These are phyloP conservation scores for Tolypocladium amazonense DNA, from an alignment of 2,329 filamentous ascomycete species.

Conservation along the genomic window DNA sequence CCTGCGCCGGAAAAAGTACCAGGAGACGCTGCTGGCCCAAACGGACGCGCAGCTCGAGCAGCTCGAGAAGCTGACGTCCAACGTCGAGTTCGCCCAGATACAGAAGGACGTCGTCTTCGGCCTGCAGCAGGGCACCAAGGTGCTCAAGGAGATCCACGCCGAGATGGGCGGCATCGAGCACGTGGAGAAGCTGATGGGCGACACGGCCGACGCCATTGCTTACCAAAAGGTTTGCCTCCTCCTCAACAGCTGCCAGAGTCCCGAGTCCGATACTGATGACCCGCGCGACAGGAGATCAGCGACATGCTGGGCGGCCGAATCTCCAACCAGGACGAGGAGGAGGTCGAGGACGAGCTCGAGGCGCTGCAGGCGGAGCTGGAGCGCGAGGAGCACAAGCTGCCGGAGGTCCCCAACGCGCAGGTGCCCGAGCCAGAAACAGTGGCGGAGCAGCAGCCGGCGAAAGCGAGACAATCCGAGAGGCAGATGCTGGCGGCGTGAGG, in stretches of 20 bases:
- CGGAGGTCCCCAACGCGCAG: slow-evolving; percentile 20
- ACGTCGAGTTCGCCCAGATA: slow-evolving; percentile 90
- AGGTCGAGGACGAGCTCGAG: slow-evolving; percentile 91
- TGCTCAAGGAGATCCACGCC: slow-evolving; percentile 80
- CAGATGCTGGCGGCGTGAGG: slow-evolving; percentile 27
- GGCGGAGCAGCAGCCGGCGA: slow-evolving; percentile 5
- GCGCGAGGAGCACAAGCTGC: slow-evolving; percentile 13
- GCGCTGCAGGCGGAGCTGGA: slow-evolving; percentile 50
- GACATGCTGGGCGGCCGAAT: slow-evolving; percentile 83
- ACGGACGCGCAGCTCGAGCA: slow-evolving; percentile 92
- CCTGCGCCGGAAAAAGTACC: slow-evolving; percentile 91
- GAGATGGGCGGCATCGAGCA: slow-evolving; percentile 94
- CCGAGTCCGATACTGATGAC: slow-evolving; percentile 2
- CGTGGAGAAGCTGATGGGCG: slow-evolving; percentile 91
- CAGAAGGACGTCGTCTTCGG: slow-evolving; percentile 95
- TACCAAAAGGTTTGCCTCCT: slow-evolving; percentile 65
- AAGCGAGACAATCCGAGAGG: slow-evolving; percentile 19
- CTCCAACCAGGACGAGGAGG: slow-evolving; percentile 91
- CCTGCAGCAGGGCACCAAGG: slow-evolving; percentile 79
- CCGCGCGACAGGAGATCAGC: slow-evolving; percentile 62
- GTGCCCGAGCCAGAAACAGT: slow-evolving; percentile 16
- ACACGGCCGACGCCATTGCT: slow-evolving; percentile 78
- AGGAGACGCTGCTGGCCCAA: slow-evolving; percentile 77
- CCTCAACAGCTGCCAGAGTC: not conserved
- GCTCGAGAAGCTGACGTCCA: slow-evolving; percentile 76